Base-by-base conservation (phyloP, 345 rosid species). In the thale cress (Arabidopsis thaliana) region DNA sequence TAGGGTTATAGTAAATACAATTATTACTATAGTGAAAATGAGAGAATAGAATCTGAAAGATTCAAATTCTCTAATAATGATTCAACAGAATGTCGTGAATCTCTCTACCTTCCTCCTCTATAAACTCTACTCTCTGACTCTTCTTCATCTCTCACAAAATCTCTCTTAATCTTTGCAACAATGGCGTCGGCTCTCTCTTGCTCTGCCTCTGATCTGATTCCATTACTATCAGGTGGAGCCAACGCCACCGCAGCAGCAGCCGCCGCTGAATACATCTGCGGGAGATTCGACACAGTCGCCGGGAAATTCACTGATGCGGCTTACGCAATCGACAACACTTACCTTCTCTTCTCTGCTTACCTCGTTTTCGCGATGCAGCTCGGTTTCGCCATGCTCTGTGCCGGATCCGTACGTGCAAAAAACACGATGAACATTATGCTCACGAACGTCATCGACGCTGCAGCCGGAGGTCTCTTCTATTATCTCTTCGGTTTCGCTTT, bases 351-450 rank as follows among this genome's bases (percentile, higher is more conserved):
- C 65, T 83, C 86, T 0, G 79, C 86, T 4, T 83, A 83, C 65
- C 81, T 83, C 0, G 86, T 82, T 0, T 83, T 81, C 63, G 51
- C 83, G 5, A 83, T 81, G 86, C 77, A 83, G 67, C 77, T 83
- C 1, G 86, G 84, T 0, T 83, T 81, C 65, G 86, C 84, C 0
- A 83, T 81, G 86, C 72, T 83, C 36, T 83, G 86, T 56, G 86
- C 86, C 1, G 84, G 86, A 14, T 83, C 86, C 20, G 84, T 83
- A 0, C 77, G 86, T 0, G 86, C 86, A 13, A 79, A 79, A 14
- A 79, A 74, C 76, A 79, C 82, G 1, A 79, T 74, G 82, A 79
- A 79, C 45, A 83, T 81, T 2, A 81, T 81, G 86, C 84, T 83
- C 22, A 81, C 84, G 0, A 79, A 79, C 1, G 82, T 79, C 58